Evolutionary conservation across 2,329 filamentous ascomycete species (phyloP).

Genomic region (Ophiocordyceps sinensis): DNA sequence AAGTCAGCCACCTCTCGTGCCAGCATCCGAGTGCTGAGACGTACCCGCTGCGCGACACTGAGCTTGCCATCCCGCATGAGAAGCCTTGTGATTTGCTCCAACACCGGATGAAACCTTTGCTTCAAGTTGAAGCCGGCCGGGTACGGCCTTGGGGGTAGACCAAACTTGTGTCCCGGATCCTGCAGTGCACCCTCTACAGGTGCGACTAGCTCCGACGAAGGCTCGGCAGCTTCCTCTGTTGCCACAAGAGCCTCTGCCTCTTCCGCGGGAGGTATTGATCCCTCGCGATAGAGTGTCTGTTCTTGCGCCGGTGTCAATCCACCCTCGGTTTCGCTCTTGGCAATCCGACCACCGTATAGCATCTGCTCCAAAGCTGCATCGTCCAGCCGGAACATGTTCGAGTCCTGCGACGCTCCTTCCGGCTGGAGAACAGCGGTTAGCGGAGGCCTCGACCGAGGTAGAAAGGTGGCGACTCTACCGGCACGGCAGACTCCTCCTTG

Average conservation of each 20-base stretch:
- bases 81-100: constrained; percentile 78
- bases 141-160: constrained; percentile 52
- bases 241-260: constrained; percentile 13
- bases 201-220: constrained; percentile 5
- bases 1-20: constrained; percentile 4
- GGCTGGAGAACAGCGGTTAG: constrained; percentile 2
- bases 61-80: constrained; percentile 89
- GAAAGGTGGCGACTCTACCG: neutral
- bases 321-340: constrained; percentile 14
- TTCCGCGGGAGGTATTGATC: constrained; percentile 21
- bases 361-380: constrained; percentile 22
- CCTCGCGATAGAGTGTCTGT: constrained; percentile 26
- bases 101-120: constrained; percentile 70
- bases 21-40: constrained; percentile 9
- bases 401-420: constrained; percentile 1
- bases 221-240: constrained; percentile 7
- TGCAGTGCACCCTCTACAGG: constrained; percentile 6
- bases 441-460: neutral
- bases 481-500: neutral
- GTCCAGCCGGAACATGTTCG: constrained; percentile 13
- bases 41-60: constrained; percentile 73
- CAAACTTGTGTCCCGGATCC: constrained; percentile 59
- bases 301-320: constrained; percentile 28
- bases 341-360: constrained; percentile 19
- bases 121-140: constrained; percentile 51